Evolutionary conservation across 768 basidiomycete species (phyloP), one percentile per base, ranked within the genome.

Genomic region (Hortiboletus campestris): DNA sequence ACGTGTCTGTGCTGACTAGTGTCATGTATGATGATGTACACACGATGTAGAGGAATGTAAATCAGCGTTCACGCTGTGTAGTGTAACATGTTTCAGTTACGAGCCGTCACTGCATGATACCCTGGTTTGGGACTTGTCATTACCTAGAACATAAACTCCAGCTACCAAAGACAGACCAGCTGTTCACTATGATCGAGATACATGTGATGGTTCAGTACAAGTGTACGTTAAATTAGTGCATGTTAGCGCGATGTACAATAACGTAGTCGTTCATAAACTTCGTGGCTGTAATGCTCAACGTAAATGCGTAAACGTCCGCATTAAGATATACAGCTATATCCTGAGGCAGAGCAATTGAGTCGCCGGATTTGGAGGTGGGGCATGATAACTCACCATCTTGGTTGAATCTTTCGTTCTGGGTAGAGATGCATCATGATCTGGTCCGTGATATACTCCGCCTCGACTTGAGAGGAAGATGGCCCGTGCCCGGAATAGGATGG

Each of bases 371-470:
- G 55, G 58, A 34, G 19, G 9, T 25, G 46, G n/a, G 11, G 17
- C 28, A 51, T 16, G 41, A 34, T 2, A 13, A 49, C 69, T 54
- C 46, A 72, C 70, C 70, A 71, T 60, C 70, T 59, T 13, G 70
- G 70, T 46, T 67, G 71, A 17, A 71, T 71, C 28, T 56, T 53
- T 57, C 58, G 69, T 57, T 71, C 70, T 28, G 70, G 70, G 41
- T 72, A 72, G 12, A 71, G 60, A 38, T 67, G 57, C 70, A 71
- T 71, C 67, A 71, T 62, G 43, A 72, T 72, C 49, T 72, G 71
- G 57, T 71, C 70, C 2, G 69, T 64, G 35, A 63, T 65, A 53
- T 58, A 71, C 56, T 72, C 70, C 14, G 67, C 61, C 53, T 71
- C 63, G 51, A 66, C 70, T 45, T 72, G 67, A 36, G 67, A 62